Conservation (phyloP, 257 asterid genomes). For the Petunia secreta region DNA sequence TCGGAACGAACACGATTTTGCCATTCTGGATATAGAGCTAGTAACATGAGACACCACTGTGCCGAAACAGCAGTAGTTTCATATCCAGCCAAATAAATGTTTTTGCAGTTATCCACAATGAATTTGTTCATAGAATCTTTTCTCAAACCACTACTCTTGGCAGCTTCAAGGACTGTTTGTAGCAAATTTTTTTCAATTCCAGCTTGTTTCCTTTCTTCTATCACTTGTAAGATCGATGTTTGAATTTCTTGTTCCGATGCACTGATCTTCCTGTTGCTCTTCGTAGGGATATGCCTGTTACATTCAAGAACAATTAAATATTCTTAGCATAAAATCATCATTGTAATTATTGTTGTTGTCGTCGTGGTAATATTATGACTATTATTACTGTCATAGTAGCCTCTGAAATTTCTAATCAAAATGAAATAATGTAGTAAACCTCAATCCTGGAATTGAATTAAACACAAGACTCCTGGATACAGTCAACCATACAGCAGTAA, state of each 20-base stretch:
- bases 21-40: conserved; percentile 50
- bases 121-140: conserved; percentile 34
- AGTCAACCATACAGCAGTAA: conserved; percentile 40
- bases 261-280: conserved; percentile 45
- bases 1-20: conserved; percentile 35
- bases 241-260: conserved; percentile 43
- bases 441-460: conserved; percentile 27
- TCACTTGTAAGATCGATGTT: conserved; percentile 35
- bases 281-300: conserved; percentile 32
- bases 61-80: conserved; percentile 56
- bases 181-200: conserved; percentile 46
- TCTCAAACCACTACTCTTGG: conserved; percentile 31
- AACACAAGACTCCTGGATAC: conserved; percentile 25
- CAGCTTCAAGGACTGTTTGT: conserved; percentile 48
- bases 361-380: no score
- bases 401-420: no score
- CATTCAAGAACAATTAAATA: no score
- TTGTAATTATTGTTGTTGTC: no score
- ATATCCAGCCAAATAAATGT: conserved; percentile 50
- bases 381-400: no score
- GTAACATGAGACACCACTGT: conserved; percentile 51
- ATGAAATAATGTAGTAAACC: no score
- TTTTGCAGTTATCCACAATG: conserved; percentile 54
- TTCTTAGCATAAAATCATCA: no score
- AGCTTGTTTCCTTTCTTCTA: conserved; percentile 40